Base-by-base conservation (phyloP, 2,329 filamentous ascomycete genomes). In the Drechslerella dactyloides region DNA sequence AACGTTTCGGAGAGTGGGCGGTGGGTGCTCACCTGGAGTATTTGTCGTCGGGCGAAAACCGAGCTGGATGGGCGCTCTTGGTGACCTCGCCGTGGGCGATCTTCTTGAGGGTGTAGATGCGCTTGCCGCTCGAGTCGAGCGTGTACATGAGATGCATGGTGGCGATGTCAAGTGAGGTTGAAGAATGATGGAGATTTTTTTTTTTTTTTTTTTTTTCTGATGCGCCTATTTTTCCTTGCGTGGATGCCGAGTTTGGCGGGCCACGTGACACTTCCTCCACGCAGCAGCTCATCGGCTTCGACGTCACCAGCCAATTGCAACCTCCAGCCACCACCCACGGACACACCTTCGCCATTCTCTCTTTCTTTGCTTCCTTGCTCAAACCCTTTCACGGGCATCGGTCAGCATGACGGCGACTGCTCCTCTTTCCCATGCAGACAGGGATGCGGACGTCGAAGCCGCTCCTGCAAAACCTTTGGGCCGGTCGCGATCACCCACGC, bases 21-120 rank as follows among this genome's bases (percentile, higher is more conserved):
- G n/a, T 23, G 27, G n/a, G 6, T 24, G 1, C 37, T 57, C 79
- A 87, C 85, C 86, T 84, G 78, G 92, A 96, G 86, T 96, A 97
- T 85, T 97, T 96, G 85, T 99, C 94, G 82, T 99, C 94, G 74
- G 94, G 94, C 52, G 91, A 96, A 85, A 97, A 99, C 76, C 94
- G 86, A 48, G 94, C 94, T 52, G 94, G 93, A 83, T 97, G 93
- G 64, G 94, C 94, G 60, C 90, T 94, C 85, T 96, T 96, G 80
- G 93, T 96, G 78, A 97, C 91, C 79, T 92, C 87, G 79, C 90
- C 89, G 77, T 87, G 84, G 73, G 83, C 44, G 76, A 96, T 86
- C 84, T 97, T 97, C 83, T 97, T 93, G 75, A 97, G 87, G 53
- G 94, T 97, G 85, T 97, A 99, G 78, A 89, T 83, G 80, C 93